phyloP scores from a whole-genome alignment of 1,284 basidiomycete genomes.

The Heterobasidion irregulare region DNA sequence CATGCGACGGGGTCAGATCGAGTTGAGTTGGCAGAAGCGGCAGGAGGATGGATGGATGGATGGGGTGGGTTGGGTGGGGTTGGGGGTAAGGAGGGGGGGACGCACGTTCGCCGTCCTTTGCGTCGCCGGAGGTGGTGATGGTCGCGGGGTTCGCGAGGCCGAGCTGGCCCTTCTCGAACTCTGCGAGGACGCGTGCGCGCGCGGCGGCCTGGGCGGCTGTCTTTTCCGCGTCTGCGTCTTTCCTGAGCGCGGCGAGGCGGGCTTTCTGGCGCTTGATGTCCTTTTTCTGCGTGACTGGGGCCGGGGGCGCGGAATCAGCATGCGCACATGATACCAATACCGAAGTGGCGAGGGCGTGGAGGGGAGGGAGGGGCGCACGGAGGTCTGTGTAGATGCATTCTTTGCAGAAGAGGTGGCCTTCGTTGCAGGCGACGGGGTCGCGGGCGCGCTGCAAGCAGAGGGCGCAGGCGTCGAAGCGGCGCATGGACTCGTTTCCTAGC shows the following conservation, averaged over 20 bases:
- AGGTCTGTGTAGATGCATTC: constrained; percentile 79
- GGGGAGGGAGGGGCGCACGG: constrained; percentile 30
- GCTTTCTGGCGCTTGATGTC: constrained; percentile 83
- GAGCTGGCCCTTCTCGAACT: constrained; percentile 81
- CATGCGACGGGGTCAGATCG: background rate
- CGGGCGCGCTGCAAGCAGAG: constrained; percentile 76
- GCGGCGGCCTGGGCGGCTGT: constrained; percentile 60
- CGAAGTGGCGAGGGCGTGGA: background rate
- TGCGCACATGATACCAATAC: background rate
- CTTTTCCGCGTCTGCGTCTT: constrained; percentile 70
- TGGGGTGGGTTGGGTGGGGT: too few relatives aligned
- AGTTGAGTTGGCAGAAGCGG: background rate
- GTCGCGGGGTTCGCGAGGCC: constrained; percentile 40
- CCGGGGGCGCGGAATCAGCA: background rate
- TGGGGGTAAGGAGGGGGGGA: constrained; percentile 6
- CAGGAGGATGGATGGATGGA: background rate
- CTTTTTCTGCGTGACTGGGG: constrained; percentile 76
- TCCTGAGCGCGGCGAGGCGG: constrained; percentile 63
- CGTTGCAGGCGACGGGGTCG: constrained; percentile 73
- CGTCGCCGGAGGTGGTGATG: constrained; percentile 28
- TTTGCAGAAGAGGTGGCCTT: constrained; percentile 88
- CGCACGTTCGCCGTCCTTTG: constrained; percentile 24
- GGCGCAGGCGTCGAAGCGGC: constrained; percentile 79
- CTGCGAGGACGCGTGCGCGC: constrained; percentile 73
- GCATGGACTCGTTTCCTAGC: constrained; percentile 85